A percentile compares a stretch with the other conserved stretches of the same genome.
Evolutionary conservation across 2,329 filamentous ascomycete species (phyloP).

Genomic region (Graphilbum fragrans): DNA sequence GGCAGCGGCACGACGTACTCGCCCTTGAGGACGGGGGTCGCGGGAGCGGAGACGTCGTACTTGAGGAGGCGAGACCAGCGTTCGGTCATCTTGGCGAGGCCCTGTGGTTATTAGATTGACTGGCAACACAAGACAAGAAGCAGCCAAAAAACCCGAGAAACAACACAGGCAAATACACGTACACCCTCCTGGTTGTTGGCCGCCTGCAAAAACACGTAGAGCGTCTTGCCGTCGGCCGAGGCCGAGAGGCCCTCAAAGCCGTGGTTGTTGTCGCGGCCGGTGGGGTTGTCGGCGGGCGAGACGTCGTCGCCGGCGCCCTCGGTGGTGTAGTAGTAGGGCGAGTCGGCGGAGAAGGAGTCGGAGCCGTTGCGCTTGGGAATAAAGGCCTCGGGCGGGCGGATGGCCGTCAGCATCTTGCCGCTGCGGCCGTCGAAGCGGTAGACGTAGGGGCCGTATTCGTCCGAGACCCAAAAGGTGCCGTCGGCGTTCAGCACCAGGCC

Average conservation of each 20-base stretch:
- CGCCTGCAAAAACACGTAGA: constrained; percentile 56
- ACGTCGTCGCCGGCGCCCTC: constrained; percentile 34
- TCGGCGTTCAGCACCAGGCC: constrained; percentile 48
- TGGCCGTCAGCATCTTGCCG: constrained; percentile 50
- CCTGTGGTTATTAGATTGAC: constrained; percentile 3
- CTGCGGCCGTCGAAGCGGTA: constrained; percentile 49
- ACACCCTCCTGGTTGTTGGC: constrained; percentile 37
- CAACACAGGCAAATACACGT: constrained; percentile 32
- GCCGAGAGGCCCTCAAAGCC: constrained; percentile 57
- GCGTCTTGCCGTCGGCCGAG: constrained; percentile 47
- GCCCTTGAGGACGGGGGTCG: constrained; percentile 32
- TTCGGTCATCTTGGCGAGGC: constrained; percentile 22
- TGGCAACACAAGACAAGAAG: neutral
- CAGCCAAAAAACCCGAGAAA: constrained; percentile 11
- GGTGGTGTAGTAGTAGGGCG: constrained; percentile 47
- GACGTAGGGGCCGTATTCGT: constrained; percentile 60
- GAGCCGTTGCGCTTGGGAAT: constrained; percentile 51
- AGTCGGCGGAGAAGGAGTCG: constrained; percentile 48
- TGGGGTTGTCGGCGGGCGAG: constrained; percentile 33
- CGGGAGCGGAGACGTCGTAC: constrained; percentile 43
- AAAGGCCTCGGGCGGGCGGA: constrained; percentile 51
- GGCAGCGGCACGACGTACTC: constrained; percentile 59
- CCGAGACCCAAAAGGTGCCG: constrained; percentile 54
- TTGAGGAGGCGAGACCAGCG: constrained; percentile 49
- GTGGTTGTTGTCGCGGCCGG: constrained; percentile 59